Conservation (phyloP, 2,329 filamentous ascomycete species). For the Ophiostoma australiae region DNA sequence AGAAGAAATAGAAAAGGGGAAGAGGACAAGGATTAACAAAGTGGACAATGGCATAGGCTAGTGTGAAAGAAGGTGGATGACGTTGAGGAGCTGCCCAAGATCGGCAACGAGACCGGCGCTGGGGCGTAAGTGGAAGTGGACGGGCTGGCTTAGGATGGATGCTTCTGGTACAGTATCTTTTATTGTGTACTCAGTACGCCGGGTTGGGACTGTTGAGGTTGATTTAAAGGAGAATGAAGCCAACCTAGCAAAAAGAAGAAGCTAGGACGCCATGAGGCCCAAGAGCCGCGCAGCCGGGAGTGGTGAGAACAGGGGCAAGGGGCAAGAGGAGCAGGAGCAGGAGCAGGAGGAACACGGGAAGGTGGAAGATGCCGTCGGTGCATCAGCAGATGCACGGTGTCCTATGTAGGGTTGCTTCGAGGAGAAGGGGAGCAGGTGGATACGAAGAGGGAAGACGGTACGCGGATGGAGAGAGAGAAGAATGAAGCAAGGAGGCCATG, state of each 20-base stretch:
- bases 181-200: too few relatives aligned
- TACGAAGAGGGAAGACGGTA: not conserved
- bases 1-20: slow-evolving; percentile 16
- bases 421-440: not conserved
- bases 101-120: slow-evolving; percentile 16
- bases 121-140: slow-evolving; percentile 5
- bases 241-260: slow-evolving; percentile 13
- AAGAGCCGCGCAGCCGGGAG: slow-evolving; percentile 3
- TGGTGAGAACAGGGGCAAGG: not conserved
- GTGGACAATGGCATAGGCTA: slow-evolving; percentile 15
- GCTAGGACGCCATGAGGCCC: slow-evolving; percentile 4
- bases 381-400: not conserved
- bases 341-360: not conserved
- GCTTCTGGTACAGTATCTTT: not conserved
- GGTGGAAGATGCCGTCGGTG: not conserved
- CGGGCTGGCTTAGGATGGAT: not conserved
- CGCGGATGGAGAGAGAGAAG: not conserved
- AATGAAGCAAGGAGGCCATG: not conserved
- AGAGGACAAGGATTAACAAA: slow-evolving; percentile 17
- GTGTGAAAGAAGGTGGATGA: slow-evolving; percentile 21
- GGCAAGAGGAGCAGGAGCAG: not conserved
- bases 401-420: not conserved
- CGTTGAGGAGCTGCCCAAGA: slow-evolving; percentile 19
- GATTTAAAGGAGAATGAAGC: not conserved
- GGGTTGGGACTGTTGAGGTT: not conserved